phyloP scores from a whole-genome alignment of 208 protist species.

The Crithidia thermophila region DNA sequence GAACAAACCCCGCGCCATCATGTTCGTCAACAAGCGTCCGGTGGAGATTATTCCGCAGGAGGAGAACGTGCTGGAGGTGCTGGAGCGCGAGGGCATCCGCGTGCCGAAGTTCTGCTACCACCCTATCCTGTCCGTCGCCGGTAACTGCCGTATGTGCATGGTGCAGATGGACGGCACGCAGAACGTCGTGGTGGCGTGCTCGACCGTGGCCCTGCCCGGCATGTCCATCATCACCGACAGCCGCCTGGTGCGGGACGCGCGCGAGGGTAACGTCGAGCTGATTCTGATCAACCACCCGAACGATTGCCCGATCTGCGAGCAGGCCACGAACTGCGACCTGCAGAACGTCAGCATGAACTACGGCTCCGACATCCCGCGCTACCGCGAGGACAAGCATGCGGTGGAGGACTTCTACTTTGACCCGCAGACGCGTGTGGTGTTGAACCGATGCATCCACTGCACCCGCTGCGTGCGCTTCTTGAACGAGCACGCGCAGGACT shows the following conservation, averaged over 20 bases:
- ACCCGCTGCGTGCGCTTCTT: slow-evolving; percentile 96
- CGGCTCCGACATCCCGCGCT: slow-evolving; percentile 88
- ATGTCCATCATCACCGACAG: slow-evolving; percentile 97
- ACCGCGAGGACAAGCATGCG: slow-evolving; percentile 90
- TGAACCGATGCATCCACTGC: slow-evolving; percentile 98
- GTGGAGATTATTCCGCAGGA: slow-evolving; percentile 92
- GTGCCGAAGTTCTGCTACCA: slow-evolving; percentile 94
- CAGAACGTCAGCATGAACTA: slow-evolving; percentile 96
- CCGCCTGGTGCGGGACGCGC: slow-evolving; percentile 93
- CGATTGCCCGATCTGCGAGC: slow-evolving; percentile 97
- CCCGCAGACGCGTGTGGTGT: slow-evolving; percentile 95
- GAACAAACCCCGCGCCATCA: slow-evolving; percentile 87
- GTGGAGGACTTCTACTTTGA: slow-evolving; percentile 97
- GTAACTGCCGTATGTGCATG: slow-evolving; percentile 98
- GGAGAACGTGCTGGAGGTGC: slow-evolving; percentile 91
- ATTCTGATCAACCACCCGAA: slow-evolving; percentile 97
- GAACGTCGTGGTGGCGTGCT: slow-evolving; percentile 96
- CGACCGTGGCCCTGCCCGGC: slow-evolving; percentile 93
- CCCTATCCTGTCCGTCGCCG: slow-evolving; percentile 94
- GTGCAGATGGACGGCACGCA: slow-evolving; percentile 96
- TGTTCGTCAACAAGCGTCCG: slow-evolving; percentile 92
- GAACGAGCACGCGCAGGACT: slow-evolving; percentile 95
- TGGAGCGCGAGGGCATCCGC: slow-evolving; percentile 89
- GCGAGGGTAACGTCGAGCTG: slow-evolving; percentile 97
- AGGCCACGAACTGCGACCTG: slow-evolving; percentile 97